phyloP scores from a whole-genome alignment of 2,329 filamentous ascomycete genomes.

The Mycocentrospora acerina region DNA sequence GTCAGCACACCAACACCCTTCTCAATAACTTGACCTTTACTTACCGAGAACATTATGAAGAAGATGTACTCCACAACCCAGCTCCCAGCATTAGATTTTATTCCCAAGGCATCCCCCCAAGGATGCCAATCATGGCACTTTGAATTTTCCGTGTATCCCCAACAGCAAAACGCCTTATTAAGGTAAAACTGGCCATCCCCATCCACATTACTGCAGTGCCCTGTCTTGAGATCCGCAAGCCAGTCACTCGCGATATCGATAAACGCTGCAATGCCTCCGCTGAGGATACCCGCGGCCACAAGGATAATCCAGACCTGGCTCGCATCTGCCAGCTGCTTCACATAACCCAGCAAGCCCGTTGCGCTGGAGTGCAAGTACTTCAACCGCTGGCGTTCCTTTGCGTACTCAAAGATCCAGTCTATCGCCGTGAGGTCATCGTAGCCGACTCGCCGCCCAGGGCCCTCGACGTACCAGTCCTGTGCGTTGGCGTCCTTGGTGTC shows the following conservation, averaged over 20 bases:
- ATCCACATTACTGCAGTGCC: conserved; percentile 75
- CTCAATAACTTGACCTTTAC: conserved; percentile 23
- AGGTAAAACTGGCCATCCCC: conserved; percentile 89
- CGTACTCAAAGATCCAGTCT: conserved; percentile 99
- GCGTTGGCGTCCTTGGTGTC: conserved; percentile 48
- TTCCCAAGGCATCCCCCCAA: conserved; percentile 76
- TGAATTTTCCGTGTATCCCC: conserved; percentile 74
- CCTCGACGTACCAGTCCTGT: conserved; percentile 85
- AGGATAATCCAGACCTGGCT: conserved; percentile 92
- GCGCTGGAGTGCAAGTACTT: conserved; percentile 71
- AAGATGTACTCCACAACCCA: conserved; percentile 88
- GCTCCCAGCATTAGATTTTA: conserved; percentile 65
- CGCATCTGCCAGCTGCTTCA: conserved; percentile 74
- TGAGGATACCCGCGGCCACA: conserved; percentile 79
- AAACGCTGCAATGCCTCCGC: conserved; percentile 79
- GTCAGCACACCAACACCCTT: conserved; percentile 20
- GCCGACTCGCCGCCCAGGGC: conserved; percentile 82
- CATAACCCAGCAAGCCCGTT: conserved; percentile 70
- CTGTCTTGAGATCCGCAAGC: conserved; percentile 88
- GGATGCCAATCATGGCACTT: conserved; percentile 85
- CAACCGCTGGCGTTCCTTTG: conserved; percentile 87
- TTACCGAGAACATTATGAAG: conserved; percentile 80
- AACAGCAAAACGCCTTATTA: conserved; percentile 89
- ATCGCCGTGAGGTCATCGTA: conserved; percentile 98
- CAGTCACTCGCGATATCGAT: conserved; percentile 93